Percentiles rank a stretch among this genome's conserved stretches.
phyloP scores from a whole-genome alignment of 148 eudicot species.

The Vaccinium corymbosum region DNA sequence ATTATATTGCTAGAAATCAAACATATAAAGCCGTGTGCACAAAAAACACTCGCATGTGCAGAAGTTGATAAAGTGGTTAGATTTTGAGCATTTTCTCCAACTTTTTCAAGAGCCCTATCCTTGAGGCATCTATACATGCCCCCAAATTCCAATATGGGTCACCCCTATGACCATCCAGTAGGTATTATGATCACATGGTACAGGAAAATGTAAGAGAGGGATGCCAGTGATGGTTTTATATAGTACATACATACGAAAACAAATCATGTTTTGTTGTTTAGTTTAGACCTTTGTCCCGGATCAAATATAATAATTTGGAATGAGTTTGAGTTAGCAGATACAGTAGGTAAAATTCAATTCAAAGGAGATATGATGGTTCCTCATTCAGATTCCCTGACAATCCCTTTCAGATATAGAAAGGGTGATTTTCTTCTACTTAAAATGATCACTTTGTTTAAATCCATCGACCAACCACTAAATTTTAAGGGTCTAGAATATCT shows the following conservation, averaged over 20 bases:
- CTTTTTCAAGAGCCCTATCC: background rate
- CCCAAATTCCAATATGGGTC: background rate
- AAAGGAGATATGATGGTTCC: background rate
- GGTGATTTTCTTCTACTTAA: too few relatives aligned
- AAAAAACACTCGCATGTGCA: background rate
- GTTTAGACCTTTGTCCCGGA: background rate
- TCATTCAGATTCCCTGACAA: background rate
- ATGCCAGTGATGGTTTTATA: background rate
- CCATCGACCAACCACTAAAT: background rate
- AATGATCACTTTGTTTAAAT: background rate
- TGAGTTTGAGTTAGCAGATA: background rate
- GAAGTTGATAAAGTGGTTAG: background rate
- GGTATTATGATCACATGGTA: background rate
- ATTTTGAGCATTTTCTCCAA: background rate
- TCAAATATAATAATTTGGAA: background rate
- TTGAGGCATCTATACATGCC: background rate
- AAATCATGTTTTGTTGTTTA: constrained; percentile 1
- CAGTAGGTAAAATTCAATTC: background rate
- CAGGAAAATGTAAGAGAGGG: background rate
- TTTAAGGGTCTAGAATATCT: background rate
- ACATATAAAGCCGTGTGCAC: background rate
- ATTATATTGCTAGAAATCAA: background rate
- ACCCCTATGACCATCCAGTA: background rate
- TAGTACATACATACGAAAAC: constrained; percentile 1
- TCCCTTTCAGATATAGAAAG: too few relatives aligned